Conservation (phyloP, 305 asterid species). For the Fraxinus dipetala region DNA sequence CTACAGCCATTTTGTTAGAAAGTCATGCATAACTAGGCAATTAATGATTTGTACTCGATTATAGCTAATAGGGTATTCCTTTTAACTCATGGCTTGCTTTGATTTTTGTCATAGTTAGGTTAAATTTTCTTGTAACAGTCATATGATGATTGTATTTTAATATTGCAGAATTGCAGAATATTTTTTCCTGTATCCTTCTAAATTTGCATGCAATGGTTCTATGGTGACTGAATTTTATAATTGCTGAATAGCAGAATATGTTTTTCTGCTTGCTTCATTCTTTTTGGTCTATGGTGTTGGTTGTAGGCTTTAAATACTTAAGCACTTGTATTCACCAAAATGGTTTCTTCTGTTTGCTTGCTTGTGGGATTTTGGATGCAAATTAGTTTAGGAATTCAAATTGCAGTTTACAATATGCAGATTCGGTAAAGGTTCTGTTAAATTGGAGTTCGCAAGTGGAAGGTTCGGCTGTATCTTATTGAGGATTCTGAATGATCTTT, state of each 20-base stretch:
- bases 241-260: background rate
- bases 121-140: background rate
- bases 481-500: background rate
- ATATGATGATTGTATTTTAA: background rate
- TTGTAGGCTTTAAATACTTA: background rate
- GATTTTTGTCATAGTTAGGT: background rate
- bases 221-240: background rate
- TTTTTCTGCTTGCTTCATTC: background rate
- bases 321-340: background rate
- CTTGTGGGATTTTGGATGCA: background rate
- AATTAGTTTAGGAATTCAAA: background rate
- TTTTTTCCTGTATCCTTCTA: background rate
- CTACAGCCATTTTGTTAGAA: background rate
- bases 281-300: background rate
- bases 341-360: background rate
- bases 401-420: background rate
- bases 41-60: background rate
- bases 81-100: background rate
- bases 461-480: background rate
- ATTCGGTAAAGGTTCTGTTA: background rate
- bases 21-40: background rate
- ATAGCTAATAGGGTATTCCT: background rate
- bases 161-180: background rate
- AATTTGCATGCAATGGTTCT: background rate
- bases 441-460: background rate